phyloP scores from a whole-genome alignment of 345 rosid species.

The Raphanus raphanistrum region DNA sequence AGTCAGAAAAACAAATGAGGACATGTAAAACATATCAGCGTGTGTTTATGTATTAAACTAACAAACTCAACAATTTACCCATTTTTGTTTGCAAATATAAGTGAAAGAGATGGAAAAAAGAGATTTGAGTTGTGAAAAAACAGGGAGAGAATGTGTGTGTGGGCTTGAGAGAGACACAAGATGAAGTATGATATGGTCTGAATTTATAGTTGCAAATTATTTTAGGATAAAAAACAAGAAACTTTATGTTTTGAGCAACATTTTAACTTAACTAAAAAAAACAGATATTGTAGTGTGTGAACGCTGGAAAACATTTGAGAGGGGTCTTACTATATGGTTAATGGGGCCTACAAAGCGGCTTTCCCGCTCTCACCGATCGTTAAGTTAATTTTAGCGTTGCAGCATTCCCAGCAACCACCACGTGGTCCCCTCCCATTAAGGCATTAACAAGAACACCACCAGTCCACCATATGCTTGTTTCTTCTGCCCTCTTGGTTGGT shows the following conservation, averaged over 20 bases:
- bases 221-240: conserved; percentile 17
- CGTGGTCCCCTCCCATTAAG: conserved; percentile 37
- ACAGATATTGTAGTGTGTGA: conserved; percentile 33
- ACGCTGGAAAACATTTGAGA: conserved; percentile 38
- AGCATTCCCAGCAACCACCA: conserved; percentile 29
- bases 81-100: conserved; percentile 8
- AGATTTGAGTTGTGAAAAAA: conserved; percentile 18
- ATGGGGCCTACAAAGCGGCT: conserved; percentile 26
- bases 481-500: conserved; percentile 9
- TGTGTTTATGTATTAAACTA: neutral
- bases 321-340: conserved; percentile 26
- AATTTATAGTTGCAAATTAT: conserved; percentile 39
- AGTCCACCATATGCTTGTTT: conserved; percentile 18
- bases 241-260: conserved; percentile 1
- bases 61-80: conserved; percentile 31
- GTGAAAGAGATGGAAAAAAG: neutral
- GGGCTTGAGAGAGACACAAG: conserved; percentile 38
- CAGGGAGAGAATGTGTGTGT: conserved; percentile 34
- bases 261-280: conserved; percentile 23
- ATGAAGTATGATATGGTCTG: conserved; percentile 31
- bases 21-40: neutral
- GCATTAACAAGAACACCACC: neutral
- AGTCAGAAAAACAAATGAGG: neutral
- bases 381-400: conserved; percentile 19
- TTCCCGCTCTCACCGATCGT: conserved; percentile 34